Percentiles rank a stretch among this genome's conserved stretches.
phyloP scores from a whole-genome alignment of 2,329 filamentous ascomycete genomes.

The Colletotrichum sp. region DNA sequence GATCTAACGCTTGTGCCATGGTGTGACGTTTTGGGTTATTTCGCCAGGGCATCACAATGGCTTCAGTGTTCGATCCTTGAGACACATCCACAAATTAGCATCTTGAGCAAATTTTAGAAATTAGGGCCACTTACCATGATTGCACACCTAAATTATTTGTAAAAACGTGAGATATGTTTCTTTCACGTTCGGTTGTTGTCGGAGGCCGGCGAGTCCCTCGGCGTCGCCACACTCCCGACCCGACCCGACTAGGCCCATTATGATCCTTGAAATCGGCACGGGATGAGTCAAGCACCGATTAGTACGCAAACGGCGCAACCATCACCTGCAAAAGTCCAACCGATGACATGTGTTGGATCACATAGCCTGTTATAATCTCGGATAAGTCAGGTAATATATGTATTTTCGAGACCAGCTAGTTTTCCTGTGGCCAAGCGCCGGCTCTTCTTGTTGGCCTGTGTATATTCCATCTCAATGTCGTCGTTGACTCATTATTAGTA shows the following conservation, averaged over 20 bases:
- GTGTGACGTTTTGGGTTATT: rapidly evolving
- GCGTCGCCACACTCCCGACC: neutral
- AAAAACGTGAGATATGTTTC: neutral
- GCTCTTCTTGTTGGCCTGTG: too few relatives aligned
- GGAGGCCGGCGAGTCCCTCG: neutral
- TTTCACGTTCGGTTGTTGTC: neutral
- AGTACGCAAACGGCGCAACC: neutral
- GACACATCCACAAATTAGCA: rapidly evolving
- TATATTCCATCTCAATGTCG: too few relatives aligned
- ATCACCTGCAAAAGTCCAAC: neutral
- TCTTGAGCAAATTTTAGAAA: rapidly evolving
- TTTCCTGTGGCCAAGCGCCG: too few relatives aligned
- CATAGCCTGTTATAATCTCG: too few relatives aligned
- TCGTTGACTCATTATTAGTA: too few relatives aligned
- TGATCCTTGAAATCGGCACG: neutral
- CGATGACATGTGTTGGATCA: too few relatives aligned
- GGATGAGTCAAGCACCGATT: neutral
- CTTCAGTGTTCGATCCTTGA: rapidly evolving
- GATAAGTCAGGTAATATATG: too few relatives aligned
- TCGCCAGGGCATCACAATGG: neutral
- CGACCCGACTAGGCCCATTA: neutral
- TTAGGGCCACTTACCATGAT: rapidly evolving
- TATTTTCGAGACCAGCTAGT: too few relatives aligned
- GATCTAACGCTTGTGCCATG: neutral
- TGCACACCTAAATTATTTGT: neutral